Percentiles rank a stretch among this genome's conserved stretches.
phyloP scores from a whole-genome alignment of 2,329 filamentous ascomycete genomes.

The Knufia petricola region DNA sequence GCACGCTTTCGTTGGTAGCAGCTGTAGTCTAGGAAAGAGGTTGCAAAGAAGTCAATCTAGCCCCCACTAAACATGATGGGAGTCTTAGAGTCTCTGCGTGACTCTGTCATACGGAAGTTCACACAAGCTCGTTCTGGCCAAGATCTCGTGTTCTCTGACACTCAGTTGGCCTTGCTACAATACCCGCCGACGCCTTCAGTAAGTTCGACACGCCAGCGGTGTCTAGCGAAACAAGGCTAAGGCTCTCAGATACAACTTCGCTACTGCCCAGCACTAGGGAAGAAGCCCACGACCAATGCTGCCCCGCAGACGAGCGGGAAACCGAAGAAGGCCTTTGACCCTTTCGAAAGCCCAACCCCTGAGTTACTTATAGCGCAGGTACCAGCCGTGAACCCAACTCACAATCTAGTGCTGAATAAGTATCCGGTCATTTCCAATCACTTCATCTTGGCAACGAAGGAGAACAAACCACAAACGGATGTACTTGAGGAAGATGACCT shows the following conservation, averaged over 20 bases:
- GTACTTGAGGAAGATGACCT: slow-evolving; percentile 36
- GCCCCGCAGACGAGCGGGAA: slow-evolving; percentile 7
- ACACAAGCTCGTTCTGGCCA: slow-evolving; percentile 13
- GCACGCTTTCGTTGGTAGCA: too few relatives aligned
- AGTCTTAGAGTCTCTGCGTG: slow-evolving; percentile 13
- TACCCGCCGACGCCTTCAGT: slow-evolving; percentile 14
- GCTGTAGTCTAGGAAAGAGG: too few relatives aligned
- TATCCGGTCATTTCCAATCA: slow-evolving; percentile 41
- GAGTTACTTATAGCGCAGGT: slow-evolving; percentile 35
- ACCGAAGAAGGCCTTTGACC: slow-evolving; percentile 29
- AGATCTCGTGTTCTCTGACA: slow-evolving; percentile 22
- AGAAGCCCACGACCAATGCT: slow-evolving; percentile 28
- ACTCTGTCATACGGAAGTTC: slow-evolving; percentile 17
- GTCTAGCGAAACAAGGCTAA: background rate
- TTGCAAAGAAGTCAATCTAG: background rate
- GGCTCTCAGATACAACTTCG: slow-evolving; percentile 36
- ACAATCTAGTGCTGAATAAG: slow-evolving; percentile 39
- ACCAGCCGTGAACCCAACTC: slow-evolving; percentile 27
- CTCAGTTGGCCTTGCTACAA: slow-evolving; percentile 16
- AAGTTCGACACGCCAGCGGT: background rate
- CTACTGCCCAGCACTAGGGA: slow-evolving; percentile 40
- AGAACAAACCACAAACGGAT: slow-evolving; percentile 35
- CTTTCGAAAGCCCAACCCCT: slow-evolving; percentile 35
- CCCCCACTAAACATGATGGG: background rate
- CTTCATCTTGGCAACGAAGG: slow-evolving; percentile 40